These are phyloP conservation scores for Thermochaetoides dissita DNA, from an alignment of 2,329 filamentous ascomycete genomes.

Conservation along the genomic window DNA sequence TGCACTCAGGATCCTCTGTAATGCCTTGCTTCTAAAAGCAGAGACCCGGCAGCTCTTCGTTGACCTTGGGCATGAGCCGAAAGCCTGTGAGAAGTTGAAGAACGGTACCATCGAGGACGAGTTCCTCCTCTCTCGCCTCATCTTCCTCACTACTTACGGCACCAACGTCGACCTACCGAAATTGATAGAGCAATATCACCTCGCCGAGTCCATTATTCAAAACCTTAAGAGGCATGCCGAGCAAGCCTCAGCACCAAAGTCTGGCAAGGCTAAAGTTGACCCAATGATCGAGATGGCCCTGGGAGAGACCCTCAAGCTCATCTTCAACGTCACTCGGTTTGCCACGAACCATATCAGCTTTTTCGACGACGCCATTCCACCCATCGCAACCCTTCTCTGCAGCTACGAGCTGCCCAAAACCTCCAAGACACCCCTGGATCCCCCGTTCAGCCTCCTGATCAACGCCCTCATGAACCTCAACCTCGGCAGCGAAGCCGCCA, in stretches of 20 bases:
- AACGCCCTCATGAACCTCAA: conserved; percentile 74
- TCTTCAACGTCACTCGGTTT: conserved; percentile 77
- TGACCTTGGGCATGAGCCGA: conserved; percentile 51
- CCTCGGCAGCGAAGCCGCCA: conserved; percentile 40
- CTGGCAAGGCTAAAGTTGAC: conserved; percentile 23
- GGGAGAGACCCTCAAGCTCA: conserved; percentile 67
- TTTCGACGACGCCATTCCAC: conserved; percentile 55
- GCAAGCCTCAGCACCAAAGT: conserved; percentile 16
- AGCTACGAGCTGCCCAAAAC: conserved; percentile 32
- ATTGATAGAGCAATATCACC: conserved; percentile 50
- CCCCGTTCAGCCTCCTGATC: conserved; percentile 56
- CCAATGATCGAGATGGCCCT: conserved; percentile 69
- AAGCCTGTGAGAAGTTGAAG: conserved; percentile 58
- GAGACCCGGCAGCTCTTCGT: conserved; percentile 59
- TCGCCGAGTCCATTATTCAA: conserved; percentile 54
- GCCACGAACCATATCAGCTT: conserved; percentile 44
- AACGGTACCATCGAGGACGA: conserved; percentile 68
- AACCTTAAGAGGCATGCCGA: conserved; percentile 59
- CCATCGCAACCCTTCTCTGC: conserved; percentile 57
- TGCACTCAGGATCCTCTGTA: conserved; percentile 70
- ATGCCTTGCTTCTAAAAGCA: conserved; percentile 59
- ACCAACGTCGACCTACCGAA: conserved; percentile 52
- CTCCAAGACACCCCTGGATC: conserved; percentile 49
- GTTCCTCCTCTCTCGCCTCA: conserved; percentile 65
- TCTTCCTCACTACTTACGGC: conserved; percentile 69